Percentiles rank a stretch among this genome's conserved stretches.
Conservation (phyloP, 805 yeast species). For the Cyberlindnera mrakii region DNA sequence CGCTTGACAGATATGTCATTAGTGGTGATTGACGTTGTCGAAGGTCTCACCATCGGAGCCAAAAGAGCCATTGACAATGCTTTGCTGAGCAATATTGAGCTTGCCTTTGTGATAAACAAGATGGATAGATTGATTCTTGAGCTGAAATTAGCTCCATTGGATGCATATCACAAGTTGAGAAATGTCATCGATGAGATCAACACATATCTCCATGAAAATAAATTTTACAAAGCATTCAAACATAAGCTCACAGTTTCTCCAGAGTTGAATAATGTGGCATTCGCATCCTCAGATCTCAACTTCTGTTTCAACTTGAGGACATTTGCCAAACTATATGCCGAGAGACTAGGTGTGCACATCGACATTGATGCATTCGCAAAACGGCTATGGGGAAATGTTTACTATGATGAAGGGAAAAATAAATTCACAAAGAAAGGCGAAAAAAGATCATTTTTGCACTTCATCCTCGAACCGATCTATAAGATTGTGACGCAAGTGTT, state of each 20-base stretch:
- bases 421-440: slow-evolving; percentile 34
- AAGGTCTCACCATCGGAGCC: slow-evolving; percentile 65
- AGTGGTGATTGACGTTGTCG: slow-evolving; percentile 77
- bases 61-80: slow-evolving; percentile 48
- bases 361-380: slow-evolving; percentile 38
- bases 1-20: slow-evolving; percentile 59
- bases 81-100: slow-evolving; percentile 40
- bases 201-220: slow-evolving; percentile 34
- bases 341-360: slow-evolving; percentile 26
- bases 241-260: slow-evolving; percentile 44
- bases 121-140: slow-evolving; percentile 83
- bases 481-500: slow-evolving; percentile 61
- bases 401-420: slow-evolving; percentile 36
- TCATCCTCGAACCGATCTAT: slow-evolving; percentile 75
- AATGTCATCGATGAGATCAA: slow-evolving; percentile 62
- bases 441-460: slow-evolving; percentile 39
- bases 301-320: slow-evolving; percentile 63
- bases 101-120: slow-evolving; percentile 68
- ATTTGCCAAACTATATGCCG: slow-evolving; percentile 47
- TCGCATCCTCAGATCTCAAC: slow-evolving; percentile 61
- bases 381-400: slow-evolving; percentile 75
- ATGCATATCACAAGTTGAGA: slow-evolving; percentile 64
- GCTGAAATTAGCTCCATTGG: slow-evolving; percentile 64
- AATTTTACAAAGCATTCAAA: slow-evolving; percentile 20
- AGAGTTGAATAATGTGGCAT: slow-evolving; percentile 57